phyloP scores from a whole-genome alignment of 108 stramenopile species.

The Bacterosira constricta region DNA sequence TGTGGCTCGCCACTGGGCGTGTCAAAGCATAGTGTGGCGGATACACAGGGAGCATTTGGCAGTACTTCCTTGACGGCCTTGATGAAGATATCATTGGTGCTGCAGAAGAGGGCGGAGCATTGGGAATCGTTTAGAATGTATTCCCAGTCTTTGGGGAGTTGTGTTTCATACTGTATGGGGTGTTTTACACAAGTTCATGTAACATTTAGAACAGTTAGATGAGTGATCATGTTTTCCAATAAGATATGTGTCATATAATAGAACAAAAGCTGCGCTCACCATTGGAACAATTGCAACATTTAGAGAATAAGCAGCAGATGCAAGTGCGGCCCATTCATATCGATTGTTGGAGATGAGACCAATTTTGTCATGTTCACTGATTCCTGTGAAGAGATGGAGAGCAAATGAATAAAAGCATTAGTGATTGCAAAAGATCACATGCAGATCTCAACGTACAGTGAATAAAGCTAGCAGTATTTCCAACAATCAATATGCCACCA shows the following conservation, averaged over 20 bases:
- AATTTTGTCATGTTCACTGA: constrained; percentile 72
- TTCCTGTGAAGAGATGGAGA: constrained; percentile 50
- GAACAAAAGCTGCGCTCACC: too few species aligned
- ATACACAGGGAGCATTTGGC: constrained; percentile 75
- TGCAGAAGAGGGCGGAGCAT: constrained; percentile 78
- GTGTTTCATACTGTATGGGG: constrained; percentile 84
- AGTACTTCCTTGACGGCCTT: constrained; percentile 75
- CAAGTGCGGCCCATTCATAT: constrained; percentile 93
- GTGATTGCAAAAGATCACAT: too few species aligned
- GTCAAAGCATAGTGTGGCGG: constrained; percentile 74
- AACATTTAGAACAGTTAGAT: too few species aligned
- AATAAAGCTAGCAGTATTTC: too few species aligned
- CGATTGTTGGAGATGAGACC: constrained; percentile 94
- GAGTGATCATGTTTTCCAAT: too few species aligned
- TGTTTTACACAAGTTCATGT: too few species aligned
- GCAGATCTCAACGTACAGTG: too few species aligned
- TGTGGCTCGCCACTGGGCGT: constrained; percentile 73
- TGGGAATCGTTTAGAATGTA: constrained; percentile 95
- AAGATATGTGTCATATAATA: too few species aligned
- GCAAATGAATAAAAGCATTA: too few species aligned
- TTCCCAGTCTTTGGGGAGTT: constrained; percentile 90
- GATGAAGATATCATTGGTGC: constrained; percentile 86
- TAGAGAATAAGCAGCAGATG: constrained; percentile 87
- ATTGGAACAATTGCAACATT: constrained; percentile 94
- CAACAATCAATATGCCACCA: too few species aligned